These are phyloP conservation scores for Neopestalotiopsis sp. DNA, from an alignment of 2,329 filamentous ascomycete species.

Conservation along the genomic window DNA sequence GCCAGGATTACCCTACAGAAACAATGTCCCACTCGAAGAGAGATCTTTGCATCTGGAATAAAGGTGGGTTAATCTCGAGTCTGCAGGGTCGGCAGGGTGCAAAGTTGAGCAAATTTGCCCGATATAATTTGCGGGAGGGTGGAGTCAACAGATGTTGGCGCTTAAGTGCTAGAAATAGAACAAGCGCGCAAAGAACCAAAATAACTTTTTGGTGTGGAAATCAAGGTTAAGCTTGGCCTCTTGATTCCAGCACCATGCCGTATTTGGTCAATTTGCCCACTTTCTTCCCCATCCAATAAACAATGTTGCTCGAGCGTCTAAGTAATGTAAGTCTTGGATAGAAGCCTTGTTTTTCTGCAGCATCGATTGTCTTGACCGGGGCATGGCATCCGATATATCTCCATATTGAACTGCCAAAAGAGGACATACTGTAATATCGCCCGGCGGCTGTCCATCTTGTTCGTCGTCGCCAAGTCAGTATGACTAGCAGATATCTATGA, in stretches of 20 bases:
- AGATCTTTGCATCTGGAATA: neutral
- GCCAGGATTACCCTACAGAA: neutral
- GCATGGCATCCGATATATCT: neutral
- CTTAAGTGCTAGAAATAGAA: constrained; percentile 19
- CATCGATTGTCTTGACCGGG: neutral
- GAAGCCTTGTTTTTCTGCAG: neutral
- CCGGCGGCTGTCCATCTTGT: neutral
- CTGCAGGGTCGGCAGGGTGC: constrained; percentile 3
- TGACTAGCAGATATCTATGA: too few relatives aligned
- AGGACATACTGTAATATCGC: neutral
- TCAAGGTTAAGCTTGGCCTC: too few relatives aligned
- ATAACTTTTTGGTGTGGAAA: constrained; percentile 11
- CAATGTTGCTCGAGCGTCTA: neutral
- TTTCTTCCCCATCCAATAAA: neutral
- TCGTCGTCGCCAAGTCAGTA: neutral
- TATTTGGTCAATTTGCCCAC: constrained; percentile 10
- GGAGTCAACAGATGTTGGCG: constrained; percentile 7
- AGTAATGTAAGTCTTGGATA: neutral
- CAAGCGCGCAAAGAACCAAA: constrained; percentile 18
- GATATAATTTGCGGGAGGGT: neutral
- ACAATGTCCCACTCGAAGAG: neutral
- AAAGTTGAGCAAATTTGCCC: constrained; percentile 14
- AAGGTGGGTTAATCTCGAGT: constrained; percentile 13
- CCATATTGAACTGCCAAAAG: constrained; percentile 1
- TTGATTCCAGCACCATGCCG: neutral